Base-by-base conservation (phyloP, 2,329 filamentous ascomycete species). In the Ophiostoma sp. region DNA sequence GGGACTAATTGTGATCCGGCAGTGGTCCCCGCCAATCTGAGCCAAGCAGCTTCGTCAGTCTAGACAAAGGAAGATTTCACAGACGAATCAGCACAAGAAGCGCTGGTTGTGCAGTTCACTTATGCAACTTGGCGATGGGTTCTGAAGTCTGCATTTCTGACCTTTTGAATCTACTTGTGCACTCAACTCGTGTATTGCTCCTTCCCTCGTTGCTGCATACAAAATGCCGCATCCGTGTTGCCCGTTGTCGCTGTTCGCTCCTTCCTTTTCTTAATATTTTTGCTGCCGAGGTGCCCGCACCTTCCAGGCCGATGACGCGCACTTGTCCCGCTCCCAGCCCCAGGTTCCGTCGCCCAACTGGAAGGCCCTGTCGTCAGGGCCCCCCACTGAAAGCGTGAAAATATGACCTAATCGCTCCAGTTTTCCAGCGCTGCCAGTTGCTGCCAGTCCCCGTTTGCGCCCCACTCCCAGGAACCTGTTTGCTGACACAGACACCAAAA, bases 281-380 rank as follows among this genome's bases (percentile, higher is more conserved):
- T 57, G n/a, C n/a, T 22, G 31, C 33, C 61, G 61, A 64, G 36
- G 36, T 12, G 36, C 22, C 36, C n/a, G n/a, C 36, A 42, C 61
- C 61, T 45, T 15, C n/a, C 36, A 66, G 61, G 36, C 61, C 36
- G 61, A 45, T 66, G 61, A 66, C 61, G 61, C 33, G n/a, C 33
- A 45, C 61, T 66, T 66, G 61, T 66, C 61, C 61, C 61, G 61
- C 61, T 45, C 28, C 36, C 6, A 45, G 36, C 36, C 61, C 5
- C 36, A 31, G 36, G 22, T 17, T 45, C 61, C 22, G 61, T 66
- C 12, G 36, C n/a, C 36, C 57, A n/a, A 19, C 9, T n/a, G 33
- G 1, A 22, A n/a, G 57, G 55, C 19, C 31, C 48, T 36, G 48
- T 36, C 3, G 15, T 39, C 42, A 50, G 48, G 31, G 48, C 45